Evolutionary conservation across 2,329 filamentous ascomycete genomes (phyloP), one percentile per base, ranked within the genome.

Genomic region (Magnaporthiopsis rhizophila): DNA sequence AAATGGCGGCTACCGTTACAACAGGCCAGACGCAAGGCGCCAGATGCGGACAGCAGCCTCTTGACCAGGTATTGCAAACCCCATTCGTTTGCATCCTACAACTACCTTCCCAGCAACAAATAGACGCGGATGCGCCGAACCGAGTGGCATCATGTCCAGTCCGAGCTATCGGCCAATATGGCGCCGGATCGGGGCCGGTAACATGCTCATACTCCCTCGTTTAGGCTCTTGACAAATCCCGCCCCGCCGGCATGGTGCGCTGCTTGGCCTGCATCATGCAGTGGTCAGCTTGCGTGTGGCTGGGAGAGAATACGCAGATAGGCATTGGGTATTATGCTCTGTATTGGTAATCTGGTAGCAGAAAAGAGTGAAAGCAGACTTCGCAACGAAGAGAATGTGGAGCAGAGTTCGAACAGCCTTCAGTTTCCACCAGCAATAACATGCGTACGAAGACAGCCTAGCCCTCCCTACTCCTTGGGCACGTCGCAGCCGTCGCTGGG

Each of bases 171-270:
- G 13, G 18, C 36, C 36, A 38, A 38, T 38, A 38, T 38, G 36
- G 36, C 56, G n/a, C 56, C 3, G 26, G 26, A 24, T 58, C 9
- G 56, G 9, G 57, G 24, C 15, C 24, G 57, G 30, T 28, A 58
- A 58, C 57, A 30, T 58, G 57, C 57, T 58, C 57, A 58, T 58
- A 24, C 57, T 32, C n/a, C 57, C 57, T 58, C 57, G 24, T 32
- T 30, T 58, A 32, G 57, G 4, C 24, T 15, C 24, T 58, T 58
- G 57, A 26, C 57, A 58, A 12, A 53, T 53, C 45, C 45, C 45
- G 45, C 21, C 45, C 45, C 45, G 8, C 18, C 7, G 45, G 45
- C 5, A n/a, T 53, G 7, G 45, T 11, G n/a, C n/a, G 21, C 18
- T 53, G 45, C 45, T 53, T n/a, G 45, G 45, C 38, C 45, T 50